phyloP scores from a whole-genome alignment of 2,329 filamentous ascomycete genomes.

The Epichloe brachyelytri region DNA sequence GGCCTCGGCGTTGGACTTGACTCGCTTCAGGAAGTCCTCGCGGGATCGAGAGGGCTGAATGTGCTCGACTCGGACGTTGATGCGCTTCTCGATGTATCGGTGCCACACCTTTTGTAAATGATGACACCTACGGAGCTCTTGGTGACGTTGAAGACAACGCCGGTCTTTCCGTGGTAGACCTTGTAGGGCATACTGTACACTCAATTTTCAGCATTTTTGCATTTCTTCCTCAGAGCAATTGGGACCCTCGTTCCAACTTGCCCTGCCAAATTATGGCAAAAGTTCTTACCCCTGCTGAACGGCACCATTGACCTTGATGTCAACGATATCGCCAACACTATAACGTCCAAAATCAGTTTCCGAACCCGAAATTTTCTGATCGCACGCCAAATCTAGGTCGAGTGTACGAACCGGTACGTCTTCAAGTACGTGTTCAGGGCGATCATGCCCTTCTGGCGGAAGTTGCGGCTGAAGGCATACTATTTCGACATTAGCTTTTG shows the following conservation, averaged over 20 bases:
- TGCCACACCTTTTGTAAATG: conserved; percentile 99
- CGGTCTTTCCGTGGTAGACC: conserved; percentile 99
- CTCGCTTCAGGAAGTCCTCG: conserved; percentile 90
- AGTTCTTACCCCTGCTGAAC: conserved; percentile 82
- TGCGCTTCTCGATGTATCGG: conserved; percentile 99
- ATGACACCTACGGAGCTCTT: conserved; percentile 97
- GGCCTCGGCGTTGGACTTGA: conserved; percentile 90
- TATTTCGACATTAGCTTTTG: conserved; percentile 21
- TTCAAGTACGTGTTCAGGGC: conserved; percentile 85
- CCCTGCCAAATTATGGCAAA: background rate
- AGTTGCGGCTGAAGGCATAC: conserved; percentile 88
- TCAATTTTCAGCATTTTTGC: conserved; percentile 20
- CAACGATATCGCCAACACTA: conserved; percentile 95
- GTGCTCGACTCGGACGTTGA: conserved; percentile 99
- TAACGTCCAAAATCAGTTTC: conserved; percentile 27
- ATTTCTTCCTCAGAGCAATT: background rate
- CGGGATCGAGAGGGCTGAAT: conserved; percentile 85
- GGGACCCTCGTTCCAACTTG: background rate
- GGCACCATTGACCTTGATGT: conserved; percentile 97
- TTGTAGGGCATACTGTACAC: conserved; percentile 83
- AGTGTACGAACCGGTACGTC: conserved; percentile 59
- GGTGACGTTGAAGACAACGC: conserved; percentile 97
- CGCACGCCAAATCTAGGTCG: background rate
- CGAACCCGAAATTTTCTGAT: background rate
- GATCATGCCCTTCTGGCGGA: conserved; percentile 94